Percentiles rank a stretch among this genome's conserved stretches.
These are phyloP conservation scores for Sporothrix globosa DNA, from an alignment of 2,329 filamentous ascomycete genomes.

Conservation along the genomic window DNA sequence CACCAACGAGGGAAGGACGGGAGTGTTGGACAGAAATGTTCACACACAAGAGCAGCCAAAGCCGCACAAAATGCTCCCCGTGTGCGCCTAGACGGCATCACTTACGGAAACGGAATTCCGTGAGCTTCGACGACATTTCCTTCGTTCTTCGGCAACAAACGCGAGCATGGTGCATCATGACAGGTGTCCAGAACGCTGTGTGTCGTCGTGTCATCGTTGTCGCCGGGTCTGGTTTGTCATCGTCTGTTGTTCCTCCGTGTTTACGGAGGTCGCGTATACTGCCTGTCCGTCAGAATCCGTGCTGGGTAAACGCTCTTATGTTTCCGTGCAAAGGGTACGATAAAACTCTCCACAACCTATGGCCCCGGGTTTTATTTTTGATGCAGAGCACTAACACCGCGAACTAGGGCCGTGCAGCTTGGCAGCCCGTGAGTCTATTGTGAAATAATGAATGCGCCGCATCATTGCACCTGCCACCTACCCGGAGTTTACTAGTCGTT, in stretches of 20 bases:
- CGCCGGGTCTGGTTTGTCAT: not conserved
- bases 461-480: no score
- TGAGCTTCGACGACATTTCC: no score
- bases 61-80: no score
- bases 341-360: not conserved
- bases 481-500: constrained; percentile 3
- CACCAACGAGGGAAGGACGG: no score
- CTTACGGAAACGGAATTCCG: no score
- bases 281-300: not conserved
- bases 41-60: no score
- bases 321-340: not conserved
- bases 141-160: no score
- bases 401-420: not conserved
- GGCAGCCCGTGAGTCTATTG: not conserved
- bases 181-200: not conserved
- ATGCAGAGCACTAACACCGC: not conserved
- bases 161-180: not conserved
- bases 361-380: not conserved
- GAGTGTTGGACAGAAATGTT: no score
- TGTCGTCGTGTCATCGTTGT: not conserved
- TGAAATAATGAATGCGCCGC: not conserved
- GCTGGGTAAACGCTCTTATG: not conserved
- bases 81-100: no score
- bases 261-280: not conserved
- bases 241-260: not conserved